Base-by-base conservation (phyloP, 257 asterid genomes). In the Coffea eugenioides region DNA sequence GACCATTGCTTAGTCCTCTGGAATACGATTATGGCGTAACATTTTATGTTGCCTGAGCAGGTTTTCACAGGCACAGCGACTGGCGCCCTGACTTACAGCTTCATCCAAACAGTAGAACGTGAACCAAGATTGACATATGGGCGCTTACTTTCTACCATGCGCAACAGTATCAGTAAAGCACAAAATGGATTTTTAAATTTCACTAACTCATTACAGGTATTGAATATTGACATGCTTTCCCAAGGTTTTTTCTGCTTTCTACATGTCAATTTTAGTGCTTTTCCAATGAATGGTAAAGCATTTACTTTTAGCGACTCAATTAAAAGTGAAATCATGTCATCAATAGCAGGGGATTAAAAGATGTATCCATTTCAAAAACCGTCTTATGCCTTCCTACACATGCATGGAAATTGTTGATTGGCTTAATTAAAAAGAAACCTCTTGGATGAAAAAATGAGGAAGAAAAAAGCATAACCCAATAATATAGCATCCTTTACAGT, bases 21-120 rank as follows among this genome's bases (percentile, higher is more conserved):
- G 59, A 52, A 52, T 52, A 52, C 21, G 16, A 52, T 52, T 52
- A 49, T 49, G 52, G 10, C 8, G 13, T 49, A 49, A 49, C 18
- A 39, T 72, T 77, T 73, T 66, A 56, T 41, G 69, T 27, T 77
- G 74, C 72, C 84, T 83, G 71, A 83, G 73, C 88, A 92, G 98
- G 91, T 92, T 80, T 90, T 90, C 88, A 86, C 94, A 13, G 96
- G 97, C 65, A 71, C 59, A 5, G 76, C 93, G 36, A 81, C 78
- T 10, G 97, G 98, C 34, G 97, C 93, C 49, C 80, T 94, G 79
- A 94, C 98, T 82, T 89, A 85, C 75, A 86, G 90, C 90, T 90
- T 94, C 82, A 87, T 89, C 82, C 84, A 84, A 81, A 82, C 88
- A 27, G n/a, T 92, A 83, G 86, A 82, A 79, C 83, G 87, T 79